Base-by-base conservation (phyloP, 495 filamentous ascomycete species). In the Rhypophila decipiens region DNA sequence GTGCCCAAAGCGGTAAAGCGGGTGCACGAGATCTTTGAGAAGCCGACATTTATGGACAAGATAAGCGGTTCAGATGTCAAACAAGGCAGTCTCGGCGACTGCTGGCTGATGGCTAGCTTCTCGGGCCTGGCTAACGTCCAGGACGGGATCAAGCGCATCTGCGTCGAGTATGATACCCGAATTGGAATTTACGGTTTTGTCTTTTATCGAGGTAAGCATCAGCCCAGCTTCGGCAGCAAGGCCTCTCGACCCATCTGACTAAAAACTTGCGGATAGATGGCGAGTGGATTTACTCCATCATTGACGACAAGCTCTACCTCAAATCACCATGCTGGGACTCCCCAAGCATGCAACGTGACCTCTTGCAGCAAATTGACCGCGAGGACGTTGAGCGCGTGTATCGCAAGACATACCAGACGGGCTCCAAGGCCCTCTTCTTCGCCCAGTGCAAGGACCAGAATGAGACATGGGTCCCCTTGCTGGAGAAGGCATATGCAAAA, bases 401-500 rank as follows among this genome's bases (percentile, higher is more conserved):
- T 53, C 83, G 84, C 42, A 81, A 81, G 52, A 82, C 78, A 2
- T 87, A 86, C 68, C 90, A 94, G 64, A 88, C 82, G 2, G 73
- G 73, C 8, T 94, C 88, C 9, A 80, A 86, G 52, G 87, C 91
- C 1, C 67, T 97, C 5, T 90, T 87, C 63, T 96, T 95, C 67
- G 90, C 86, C 1, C 86, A 90, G 54, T 90, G 86, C 69, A 80
- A 81, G 48, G 85, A 90, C 57, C 78, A 84, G 45, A 91, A 93
- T 59, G 91, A 97, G 64, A 97, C 90, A 2, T 97, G 91, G 91
- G 76, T 96, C 18, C 87, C 93, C 0, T 70, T 96, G 29, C 74
- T 96, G 1, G 91, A 96, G 60, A 97, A 97, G 64, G 91, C 91
- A 0, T 97, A 91, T 60, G 91, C 91, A 27, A 97, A 97, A 63